Evolutionary conservation across 768 basidiomycete species (phyloP).

Genomic region (Psilocybe tampanensis): DNA sequence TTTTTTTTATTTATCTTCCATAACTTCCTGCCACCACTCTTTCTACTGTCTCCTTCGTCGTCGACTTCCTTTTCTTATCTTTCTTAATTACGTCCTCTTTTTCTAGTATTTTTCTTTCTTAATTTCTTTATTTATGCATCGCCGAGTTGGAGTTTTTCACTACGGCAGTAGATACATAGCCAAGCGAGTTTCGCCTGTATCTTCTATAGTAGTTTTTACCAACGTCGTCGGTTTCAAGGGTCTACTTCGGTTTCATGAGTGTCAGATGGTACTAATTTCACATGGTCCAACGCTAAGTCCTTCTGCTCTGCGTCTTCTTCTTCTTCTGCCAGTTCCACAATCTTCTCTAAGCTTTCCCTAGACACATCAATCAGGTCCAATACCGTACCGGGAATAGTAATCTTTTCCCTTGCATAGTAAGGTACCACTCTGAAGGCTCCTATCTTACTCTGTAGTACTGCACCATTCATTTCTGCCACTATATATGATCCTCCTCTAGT

Average conservation of each 20-base stretch:
- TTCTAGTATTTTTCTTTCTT: too few species aligned
- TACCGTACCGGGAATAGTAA: not conserved
- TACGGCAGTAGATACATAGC: too few species aligned
- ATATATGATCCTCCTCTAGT: constrained; percentile 31
- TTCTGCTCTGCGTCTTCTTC: not conserved
- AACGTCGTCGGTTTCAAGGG: too few species aligned
- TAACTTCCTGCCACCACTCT: too few species aligned
- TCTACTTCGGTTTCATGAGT: too few species aligned
- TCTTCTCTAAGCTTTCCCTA: not conserved
- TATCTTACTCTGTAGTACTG: not conserved
- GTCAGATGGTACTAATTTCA: not conserved
- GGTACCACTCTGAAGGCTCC: not conserved
- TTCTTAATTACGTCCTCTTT: too few species aligned
- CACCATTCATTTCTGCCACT: constrained; percentile 10
- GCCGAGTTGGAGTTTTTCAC: too few species aligned
- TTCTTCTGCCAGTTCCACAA: constrained; percentile 5
- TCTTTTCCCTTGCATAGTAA: not conserved
- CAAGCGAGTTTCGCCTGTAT: too few species aligned
- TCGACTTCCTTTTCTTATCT: not conserved
- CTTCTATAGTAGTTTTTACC: too few species aligned
- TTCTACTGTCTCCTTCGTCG: too few species aligned
- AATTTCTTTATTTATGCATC: too few species aligned
- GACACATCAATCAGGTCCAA: not conserved
- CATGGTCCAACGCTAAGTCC: not conserved
- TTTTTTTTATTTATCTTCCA: too few species aligned